A percentile compares a stretch with the other conserved stretches of the same genome.
Evolutionary conservation across 768 basidiomycete genomes (phyloP).

Genomic region (Kwoniella botswanensis): DNA sequence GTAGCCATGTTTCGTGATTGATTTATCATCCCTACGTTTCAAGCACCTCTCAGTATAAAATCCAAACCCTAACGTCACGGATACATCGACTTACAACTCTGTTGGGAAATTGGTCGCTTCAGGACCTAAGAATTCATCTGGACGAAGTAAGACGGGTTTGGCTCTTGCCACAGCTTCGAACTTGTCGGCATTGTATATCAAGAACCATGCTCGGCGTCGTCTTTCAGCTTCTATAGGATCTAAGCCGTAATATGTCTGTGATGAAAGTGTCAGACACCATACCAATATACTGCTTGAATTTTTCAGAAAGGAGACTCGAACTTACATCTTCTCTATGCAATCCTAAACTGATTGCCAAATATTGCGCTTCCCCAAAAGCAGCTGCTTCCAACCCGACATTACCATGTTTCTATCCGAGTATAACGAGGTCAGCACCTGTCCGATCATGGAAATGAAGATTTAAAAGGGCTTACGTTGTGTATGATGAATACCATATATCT

Average conservation of each 20-base stretch:
- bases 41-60: not conserved
- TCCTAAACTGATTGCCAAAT: conserved; percentile 23
- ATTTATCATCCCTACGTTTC: conserved; percentile 32
- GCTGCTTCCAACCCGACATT: conserved; percentile 25
- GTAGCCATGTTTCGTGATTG: conserved; percentile 34
- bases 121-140: conserved; percentile 41
- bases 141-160: conserved; percentile 34
- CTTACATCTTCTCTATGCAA: conserved; percentile 31
- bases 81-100: conserved; percentile 31
- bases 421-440: not conserved
- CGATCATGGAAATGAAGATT: not conserved
- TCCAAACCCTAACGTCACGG: too few species aligned
- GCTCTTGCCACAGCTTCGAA: conserved; percentile 31
- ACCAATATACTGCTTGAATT: not conserved
- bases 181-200: conserved; percentile 43
- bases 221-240: conserved; percentile 42
- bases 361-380: conserved; percentile 29
- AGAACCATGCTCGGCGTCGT: conserved; percentile 34
- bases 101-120: conserved; percentile 34
- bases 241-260: conserved; percentile 15
- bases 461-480: conserved; percentile 15
- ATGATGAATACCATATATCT: conserved; percentile 25
- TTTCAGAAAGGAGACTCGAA: not conserved
- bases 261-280: not conserved
- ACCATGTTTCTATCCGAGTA: conserved; percentile 18